Conservation (phyloP, 2,329 filamentous ascomycete species). For the Microdochium trichocladiopsis region DNA sequence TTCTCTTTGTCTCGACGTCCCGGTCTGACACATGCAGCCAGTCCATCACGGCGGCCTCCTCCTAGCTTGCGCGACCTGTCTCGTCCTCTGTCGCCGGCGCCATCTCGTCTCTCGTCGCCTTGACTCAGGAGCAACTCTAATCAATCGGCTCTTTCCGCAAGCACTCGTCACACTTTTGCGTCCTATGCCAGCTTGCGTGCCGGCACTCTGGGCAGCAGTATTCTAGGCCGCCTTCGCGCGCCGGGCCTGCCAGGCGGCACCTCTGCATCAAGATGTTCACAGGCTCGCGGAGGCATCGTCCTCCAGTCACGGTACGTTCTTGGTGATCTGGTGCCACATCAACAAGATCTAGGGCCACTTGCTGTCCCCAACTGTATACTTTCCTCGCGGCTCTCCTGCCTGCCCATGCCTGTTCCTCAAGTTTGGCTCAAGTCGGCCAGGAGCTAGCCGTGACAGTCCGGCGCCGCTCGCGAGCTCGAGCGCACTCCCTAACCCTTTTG, state of each 20-base stretch:
- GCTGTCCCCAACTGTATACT: background rate
- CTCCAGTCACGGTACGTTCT: slow-evolving; percentile 40
- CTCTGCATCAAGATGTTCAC: slow-evolving; percentile 35
- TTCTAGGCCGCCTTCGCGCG: background rate
- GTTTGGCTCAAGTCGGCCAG: background rate
- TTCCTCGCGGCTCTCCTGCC: slow-evolving; percentile 7
- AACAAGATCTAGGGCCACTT: background rate
- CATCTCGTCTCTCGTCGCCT: background rate
- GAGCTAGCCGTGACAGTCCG: background rate
- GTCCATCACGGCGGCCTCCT: background rate
- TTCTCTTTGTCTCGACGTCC: background rate
- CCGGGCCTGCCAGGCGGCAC: slow-evolving; percentile 1
- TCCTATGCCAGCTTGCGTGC: background rate
- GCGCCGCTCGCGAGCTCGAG: background rate
- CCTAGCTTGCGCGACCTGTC: background rate
- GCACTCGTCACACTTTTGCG: background rate
- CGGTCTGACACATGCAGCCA: background rate
- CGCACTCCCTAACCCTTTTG: background rate
- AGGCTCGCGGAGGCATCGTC: slow-evolving; percentile 40
- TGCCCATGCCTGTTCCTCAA: background rate
- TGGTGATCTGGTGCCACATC: slow-evolving; percentile 5
- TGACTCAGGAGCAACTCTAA: background rate
- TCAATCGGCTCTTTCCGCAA: background rate
- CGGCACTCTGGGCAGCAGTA: background rate
- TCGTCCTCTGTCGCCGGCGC: background rate